Conservation (phyloP, 164 flowering plant genomes). For the Stephania japonica region DNA sequence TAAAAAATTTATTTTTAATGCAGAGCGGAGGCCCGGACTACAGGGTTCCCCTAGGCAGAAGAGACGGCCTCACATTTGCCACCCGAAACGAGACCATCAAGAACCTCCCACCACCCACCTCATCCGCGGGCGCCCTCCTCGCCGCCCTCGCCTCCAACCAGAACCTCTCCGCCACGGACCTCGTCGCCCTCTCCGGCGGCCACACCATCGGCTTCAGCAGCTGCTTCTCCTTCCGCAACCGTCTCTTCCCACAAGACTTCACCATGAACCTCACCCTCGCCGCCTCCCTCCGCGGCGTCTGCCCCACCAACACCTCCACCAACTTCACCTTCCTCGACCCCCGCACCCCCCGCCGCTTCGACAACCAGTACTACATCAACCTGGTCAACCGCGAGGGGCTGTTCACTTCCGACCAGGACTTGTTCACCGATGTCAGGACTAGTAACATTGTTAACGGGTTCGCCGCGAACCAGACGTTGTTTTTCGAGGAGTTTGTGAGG, state of each 20-base stretch:
- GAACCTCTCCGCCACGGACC: slow-evolving; percentile 34
- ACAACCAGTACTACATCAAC: slow-evolving; percentile 26
- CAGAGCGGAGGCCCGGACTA: slow-evolving; percentile 14
- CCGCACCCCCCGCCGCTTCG: slow-evolving; percentile 20
- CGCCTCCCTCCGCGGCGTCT: slow-evolving; percentile 7
- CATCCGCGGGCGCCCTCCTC: slow-evolving; percentile 21
- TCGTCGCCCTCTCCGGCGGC: slow-evolving; percentile 54
- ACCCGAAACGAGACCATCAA: slow-evolving; percentile 19
- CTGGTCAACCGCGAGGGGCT: slow-evolving; percentile 22
- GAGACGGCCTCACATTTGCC: slow-evolving; percentile 43
- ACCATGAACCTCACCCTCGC: slow-evolving; percentile 21
- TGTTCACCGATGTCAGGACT: slow-evolving; percentile 20
- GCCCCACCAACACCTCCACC: slow-evolving; percentile 12
- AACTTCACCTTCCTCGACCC: slow-evolving; percentile 14
- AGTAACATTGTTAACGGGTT: slow-evolving; percentile 15
- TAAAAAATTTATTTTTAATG: too few relatives aligned
- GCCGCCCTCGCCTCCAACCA: slow-evolving; percentile 21
- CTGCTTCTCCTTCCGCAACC: slow-evolving; percentile 19
- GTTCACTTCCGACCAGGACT: slow-evolving; percentile 26
- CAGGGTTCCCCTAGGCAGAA: slow-evolving; percentile 41
- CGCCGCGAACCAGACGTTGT: slow-evolving; percentile 12
- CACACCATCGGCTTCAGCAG: slow-evolving; percentile 47
- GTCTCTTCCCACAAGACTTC: slow-evolving; percentile 25
- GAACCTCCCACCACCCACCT: slow-evolving; percentile 30
- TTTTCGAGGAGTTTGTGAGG: slow-evolving; percentile 10